These are phyloP conservation scores for Phytomonas serpens DNA, from an alignment of 208 protist genomes.

Conservation along the genomic window DNA sequence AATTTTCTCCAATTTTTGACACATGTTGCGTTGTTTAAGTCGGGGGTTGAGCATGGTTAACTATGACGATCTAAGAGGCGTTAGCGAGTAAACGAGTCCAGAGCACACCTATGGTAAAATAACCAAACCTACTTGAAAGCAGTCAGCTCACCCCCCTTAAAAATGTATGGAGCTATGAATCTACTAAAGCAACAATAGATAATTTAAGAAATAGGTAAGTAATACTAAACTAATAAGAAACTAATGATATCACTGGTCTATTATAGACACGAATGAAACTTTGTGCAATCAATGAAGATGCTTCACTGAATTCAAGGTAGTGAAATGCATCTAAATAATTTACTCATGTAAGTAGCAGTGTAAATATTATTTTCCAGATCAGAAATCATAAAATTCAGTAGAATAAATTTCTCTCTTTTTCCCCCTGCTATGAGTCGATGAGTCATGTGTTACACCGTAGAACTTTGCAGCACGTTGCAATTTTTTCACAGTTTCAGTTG, in stretches of 20 bases:
- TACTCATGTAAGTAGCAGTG: neutral
- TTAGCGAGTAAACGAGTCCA: slow-evolving; percentile 2
- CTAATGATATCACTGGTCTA: neutral
- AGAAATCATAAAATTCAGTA: neutral
- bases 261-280: neutral
- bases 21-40: neutral
- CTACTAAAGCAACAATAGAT: neutral
- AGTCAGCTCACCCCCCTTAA: slow-evolving; percentile 1
- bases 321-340: neutral
- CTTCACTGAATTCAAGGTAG: neutral
- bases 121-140: neutral
- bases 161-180: neutral
- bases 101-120: slow-evolving; percentile 3
- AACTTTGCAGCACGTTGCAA: slow-evolving; percentile 17
- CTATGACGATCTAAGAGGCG: slow-evolving; percentile 1
- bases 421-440: neutral
- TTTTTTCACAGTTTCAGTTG: slow-evolving; percentile 6
- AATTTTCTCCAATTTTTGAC: slow-evolving; percentile 10
- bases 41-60: neutral
- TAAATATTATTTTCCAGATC: neutral
- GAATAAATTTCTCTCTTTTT: neutral
- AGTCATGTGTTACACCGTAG: slow-evolving; percentile 10
- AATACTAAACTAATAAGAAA: neutral
- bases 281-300: neutral
- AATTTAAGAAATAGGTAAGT: neutral